Evolutionary conservation across 2,329 filamentous ascomycete genomes (phyloP).

Genomic region (Pseudocercospora ulei): DNA sequence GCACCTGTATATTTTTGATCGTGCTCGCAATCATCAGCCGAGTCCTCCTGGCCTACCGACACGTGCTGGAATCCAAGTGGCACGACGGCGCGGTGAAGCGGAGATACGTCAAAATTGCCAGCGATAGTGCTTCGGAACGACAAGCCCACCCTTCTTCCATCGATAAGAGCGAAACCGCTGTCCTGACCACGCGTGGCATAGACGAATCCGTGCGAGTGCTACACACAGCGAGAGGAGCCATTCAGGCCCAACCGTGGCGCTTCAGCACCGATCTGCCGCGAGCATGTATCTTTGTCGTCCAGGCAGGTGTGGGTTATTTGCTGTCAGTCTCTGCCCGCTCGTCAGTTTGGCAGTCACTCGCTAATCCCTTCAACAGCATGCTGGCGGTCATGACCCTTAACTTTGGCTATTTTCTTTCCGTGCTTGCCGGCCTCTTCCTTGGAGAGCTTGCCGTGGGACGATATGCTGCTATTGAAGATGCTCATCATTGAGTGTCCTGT

Average conservation of each 20-base stretch:
- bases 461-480: slow-evolving; percentile 47
- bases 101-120: slow-evolving; percentile 65
- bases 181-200: slow-evolving; percentile 63
- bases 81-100: slow-evolving; percentile 60
- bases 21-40: slow-evolving; percentile 60
- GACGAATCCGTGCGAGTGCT: slow-evolving; percentile 74
- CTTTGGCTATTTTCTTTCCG: slow-evolving; percentile 68
- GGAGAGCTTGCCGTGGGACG: slow-evolving; percentile 76
- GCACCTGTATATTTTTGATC: slow-evolving; percentile 82
- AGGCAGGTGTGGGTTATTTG: slow-evolving; percentile 66
- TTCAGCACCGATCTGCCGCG: slow-evolving; percentile 69
- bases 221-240: slow-evolving; percentile 11
- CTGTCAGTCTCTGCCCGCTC: slow-evolving; percentile 52
- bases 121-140: slow-evolving; percentile 42
- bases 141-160: slow-evolving; percentile 20
- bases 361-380: slow-evolving; percentile 52
- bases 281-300: slow-evolving; percentile 58
- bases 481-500: slow-evolving; percentile 24
- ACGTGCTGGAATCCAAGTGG: slow-evolving; percentile 55
- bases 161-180: slow-evolving; percentile 52
- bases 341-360: neutral
- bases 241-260: slow-evolving; percentile 60
- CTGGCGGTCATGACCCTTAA: slow-evolving; percentile 83
- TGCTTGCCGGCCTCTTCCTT: slow-evolving; percentile 64
- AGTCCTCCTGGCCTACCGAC: slow-evolving; percentile 33